phyloP scores from a whole-genome alignment of 2,329 filamentous ascomycete species.

The Stachybotrys elegans region DNA sequence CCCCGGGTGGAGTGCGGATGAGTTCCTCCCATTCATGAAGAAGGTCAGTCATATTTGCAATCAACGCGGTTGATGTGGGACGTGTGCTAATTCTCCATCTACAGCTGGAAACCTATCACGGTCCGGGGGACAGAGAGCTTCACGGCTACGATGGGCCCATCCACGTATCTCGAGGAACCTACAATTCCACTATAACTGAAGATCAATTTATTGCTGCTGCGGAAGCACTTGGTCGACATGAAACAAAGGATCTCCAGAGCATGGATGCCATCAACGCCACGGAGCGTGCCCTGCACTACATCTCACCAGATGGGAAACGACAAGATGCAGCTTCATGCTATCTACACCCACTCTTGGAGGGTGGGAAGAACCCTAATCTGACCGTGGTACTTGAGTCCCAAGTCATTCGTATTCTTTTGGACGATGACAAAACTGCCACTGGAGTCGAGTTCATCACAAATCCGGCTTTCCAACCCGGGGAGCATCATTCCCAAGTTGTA shows the following conservation, averaged over 20 bases:
- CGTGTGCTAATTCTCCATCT: not conserved
- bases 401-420: not conserved
- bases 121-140: slow-evolving; percentile 32
- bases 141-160: slow-evolving; percentile 46
- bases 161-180: slow-evolving; percentile 41
- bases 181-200: slow-evolving; percentile 28
- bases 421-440: not conserved
- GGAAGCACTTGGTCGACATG: slow-evolving; percentile 36
- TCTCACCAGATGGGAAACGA: slow-evolving; percentile 4
- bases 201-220: slow-evolving; percentile 41
- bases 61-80: not conserved
- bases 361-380: not conserved
- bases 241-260: slow-evolving; percentile 44
- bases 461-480: not conserved
- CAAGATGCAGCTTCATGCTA: not conserved
- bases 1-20: not conserved
- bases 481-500: not conserved
- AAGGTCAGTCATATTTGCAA: not conserved
- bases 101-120: slow-evolving; percentile 43
- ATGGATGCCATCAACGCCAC: slow-evolving; percentile 35
- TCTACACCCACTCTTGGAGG: not conserved
- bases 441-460: not conserved
- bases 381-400: not conserved
- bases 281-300: slow-evolving; percentile 18
- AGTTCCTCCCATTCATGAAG: slow-evolving; percentile 30